Evolutionary conservation across 176 grass and related monocot species (phyloP).

Genomic region (Phoenix roebelenii): DNA sequence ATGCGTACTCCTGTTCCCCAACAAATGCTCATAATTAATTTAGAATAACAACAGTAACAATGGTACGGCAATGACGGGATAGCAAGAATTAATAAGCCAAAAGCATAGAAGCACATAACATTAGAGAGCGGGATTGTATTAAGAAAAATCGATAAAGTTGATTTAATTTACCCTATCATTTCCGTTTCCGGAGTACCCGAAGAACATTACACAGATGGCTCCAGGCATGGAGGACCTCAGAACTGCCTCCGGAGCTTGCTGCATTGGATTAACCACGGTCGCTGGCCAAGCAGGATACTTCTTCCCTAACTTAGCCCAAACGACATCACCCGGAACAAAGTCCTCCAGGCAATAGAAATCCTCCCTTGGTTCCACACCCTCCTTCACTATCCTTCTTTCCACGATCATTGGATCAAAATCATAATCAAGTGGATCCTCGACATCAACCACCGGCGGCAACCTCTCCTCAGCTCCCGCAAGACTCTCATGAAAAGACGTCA

Average conservation of each 20-base stretch:
- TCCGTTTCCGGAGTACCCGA: slow-evolving; percentile 47
- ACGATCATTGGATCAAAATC: slow-evolving; percentile 15
- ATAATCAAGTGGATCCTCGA: slow-evolving; percentile 2
- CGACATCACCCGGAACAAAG: slow-evolving; percentile 67
- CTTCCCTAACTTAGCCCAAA: slow-evolving; percentile 83
- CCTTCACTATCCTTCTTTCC: slow-evolving; percentile 14
- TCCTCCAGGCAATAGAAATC: slow-evolving; percentile 10
- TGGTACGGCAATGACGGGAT: neutral
- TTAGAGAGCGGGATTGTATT: no score
- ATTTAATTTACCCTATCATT: slow-evolving; percentile 45
- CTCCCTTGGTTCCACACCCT: slow-evolving; percentile 13
- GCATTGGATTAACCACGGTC: slow-evolving; percentile 60
- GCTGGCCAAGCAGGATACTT: slow-evolving; percentile 72
- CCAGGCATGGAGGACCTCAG: slow-evolving; percentile 26
- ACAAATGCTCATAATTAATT: no score
- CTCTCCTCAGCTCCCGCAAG: neutral
- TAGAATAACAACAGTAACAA: neutral
- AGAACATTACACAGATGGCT: slow-evolving; percentile 76
- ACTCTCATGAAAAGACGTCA: slow-evolving; percentile 29
- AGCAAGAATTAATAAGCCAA: neutral
- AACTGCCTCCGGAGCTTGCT: slow-evolving; percentile 40
- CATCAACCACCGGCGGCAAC: neutral
- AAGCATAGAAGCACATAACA: no score
- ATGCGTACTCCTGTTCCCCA: slow-evolving; percentile 58
- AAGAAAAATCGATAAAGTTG: no score